Base-by-base conservation (phyloP, 345 rosid genomes). In the Rhodamnia rubescens region DNA sequence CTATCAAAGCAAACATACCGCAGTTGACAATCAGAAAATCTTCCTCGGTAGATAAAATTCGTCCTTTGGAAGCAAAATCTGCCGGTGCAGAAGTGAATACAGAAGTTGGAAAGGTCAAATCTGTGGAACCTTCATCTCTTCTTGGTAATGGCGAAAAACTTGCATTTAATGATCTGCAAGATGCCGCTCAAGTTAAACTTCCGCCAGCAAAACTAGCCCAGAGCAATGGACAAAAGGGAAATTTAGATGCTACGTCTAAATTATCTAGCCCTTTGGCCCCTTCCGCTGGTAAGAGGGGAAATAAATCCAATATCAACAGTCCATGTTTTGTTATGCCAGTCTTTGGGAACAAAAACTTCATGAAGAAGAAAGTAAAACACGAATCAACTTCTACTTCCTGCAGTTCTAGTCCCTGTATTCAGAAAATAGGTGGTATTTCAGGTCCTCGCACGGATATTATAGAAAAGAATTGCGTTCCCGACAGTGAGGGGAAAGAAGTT, bases 301-400 rank as follows among this genome's bases (percentile, higher is more conserved):
- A 59, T 85, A 92, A 88, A 85, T 49, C 91, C 50, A 85, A 85
- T 54, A 83, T 87, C 49, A 86, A 53, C 57, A 88, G 86, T 88
- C 90, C 91, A 7, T 55, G 87, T 53, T 84, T 90, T 74, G 89
- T 92, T 58, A 92, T 90, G 89, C 94, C 93, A 82, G 88, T 91
- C 64, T 92, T 94, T 84, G 87, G 90, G 88, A 89, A 54, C 91
- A 95, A 91, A 88, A 90, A 89, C 87, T 91, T 93, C 80, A 50
- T 88, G 4, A 93, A 87, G 92, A 93, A 92, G 92, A 95, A 92
- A 84, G 86, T 86, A 74, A 95, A 90, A 87, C 90, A 85, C 27
- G 91, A 89, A 47, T 83, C 87, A 49, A 53, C 52, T 85, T 88
- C 89, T 86, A 85, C 87, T 53, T 87, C 88, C 83, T 57, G 89